Conservation (phyloP, 495 filamentous ascomycete species). For the Terfezia claveryi region DNA sequence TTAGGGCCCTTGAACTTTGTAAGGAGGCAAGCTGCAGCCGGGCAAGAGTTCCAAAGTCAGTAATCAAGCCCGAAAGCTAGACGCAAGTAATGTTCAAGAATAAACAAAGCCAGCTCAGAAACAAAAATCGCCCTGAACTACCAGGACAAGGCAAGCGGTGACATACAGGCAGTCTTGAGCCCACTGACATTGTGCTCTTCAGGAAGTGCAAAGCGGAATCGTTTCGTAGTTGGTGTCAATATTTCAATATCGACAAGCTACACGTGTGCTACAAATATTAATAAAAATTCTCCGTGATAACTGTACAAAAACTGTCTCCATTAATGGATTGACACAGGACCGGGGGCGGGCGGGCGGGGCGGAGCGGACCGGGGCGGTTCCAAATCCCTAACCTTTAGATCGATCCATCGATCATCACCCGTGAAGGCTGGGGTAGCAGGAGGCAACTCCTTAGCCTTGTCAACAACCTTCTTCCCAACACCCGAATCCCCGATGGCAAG, state of each 20-base stretch:
- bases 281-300: too few relatives aligned
- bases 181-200: conserved; percentile 66
- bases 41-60: neutral
- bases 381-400: conserved; percentile 4
- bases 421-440: conserved; percentile 33
- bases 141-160: neutral
- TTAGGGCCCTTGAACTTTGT: conserved; percentile 65
- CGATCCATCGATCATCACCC: conserved; percentile 69
- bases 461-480: conserved; percentile 9
- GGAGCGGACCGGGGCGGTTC: too few relatives aligned
- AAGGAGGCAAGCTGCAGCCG: conserved; percentile 42
- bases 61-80: neutral
- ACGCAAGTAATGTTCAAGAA: neutral
- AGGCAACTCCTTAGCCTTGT: conserved; percentile 26
- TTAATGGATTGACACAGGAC: too few relatives aligned
- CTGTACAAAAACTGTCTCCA: too few relatives aligned
- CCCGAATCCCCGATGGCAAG: neutral
- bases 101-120: neutral
- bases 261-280: too few relatives aligned
- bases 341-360: too few relatives aligned
- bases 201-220: conserved; percentile 60
- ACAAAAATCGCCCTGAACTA: neutral
- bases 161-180: conserved; percentile 48
- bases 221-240: conserved; percentile 80
- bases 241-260: conserved; percentile 54